Evolutionary conservation across 345 rosid genomes (phyloP), one percentile per base, ranked within the genome.

Genomic region (Pseudoturritis turrita): DNA sequence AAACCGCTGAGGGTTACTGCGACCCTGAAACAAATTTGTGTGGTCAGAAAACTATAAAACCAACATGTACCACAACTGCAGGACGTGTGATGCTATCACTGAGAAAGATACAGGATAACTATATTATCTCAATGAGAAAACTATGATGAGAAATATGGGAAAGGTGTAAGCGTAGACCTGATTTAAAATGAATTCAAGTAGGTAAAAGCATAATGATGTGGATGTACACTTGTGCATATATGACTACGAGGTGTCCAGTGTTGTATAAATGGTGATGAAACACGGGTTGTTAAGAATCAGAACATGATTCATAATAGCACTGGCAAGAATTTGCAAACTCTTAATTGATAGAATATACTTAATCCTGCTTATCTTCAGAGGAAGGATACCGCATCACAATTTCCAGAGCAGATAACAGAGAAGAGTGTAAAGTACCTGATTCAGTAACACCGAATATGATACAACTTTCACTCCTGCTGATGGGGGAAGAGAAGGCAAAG

Each of bases 401-500:
- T 35, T 60, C 31, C 33, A 46, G 44, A 44, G 29, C 21, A 21
- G 15, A 74, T 60, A 45, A 12, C 33, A 57, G 39, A 69, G 46
- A 73, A 49, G 70, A 47, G 65, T 9, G 62, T 57, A 35, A 43
- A 60, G 65, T 83, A 95, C 99, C 99, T 91, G 91, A 76, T 85
- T 83, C 52, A 88, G 80, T 72, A 95, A 83, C 76, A 80, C 84
- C 18, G 97, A 81, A 77, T 87, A 91, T 51, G 96, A 75, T 46
- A 95, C 78, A 72, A 91, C 78, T 77, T 88, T 56, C 67, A 91
- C 89, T 35, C 90, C 96, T 43, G 89, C 36, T 67, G 96, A 76
- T 19, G 89, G 37, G 77, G 96, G 96, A 77, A 86, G 87, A 21
- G 89, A 89, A 69, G 96, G 99, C 74, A 91, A 71, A 72, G 84